phyloP scores from a whole-genome alignment of 345 rosid species.

The Adansonia digitata region DNA sequence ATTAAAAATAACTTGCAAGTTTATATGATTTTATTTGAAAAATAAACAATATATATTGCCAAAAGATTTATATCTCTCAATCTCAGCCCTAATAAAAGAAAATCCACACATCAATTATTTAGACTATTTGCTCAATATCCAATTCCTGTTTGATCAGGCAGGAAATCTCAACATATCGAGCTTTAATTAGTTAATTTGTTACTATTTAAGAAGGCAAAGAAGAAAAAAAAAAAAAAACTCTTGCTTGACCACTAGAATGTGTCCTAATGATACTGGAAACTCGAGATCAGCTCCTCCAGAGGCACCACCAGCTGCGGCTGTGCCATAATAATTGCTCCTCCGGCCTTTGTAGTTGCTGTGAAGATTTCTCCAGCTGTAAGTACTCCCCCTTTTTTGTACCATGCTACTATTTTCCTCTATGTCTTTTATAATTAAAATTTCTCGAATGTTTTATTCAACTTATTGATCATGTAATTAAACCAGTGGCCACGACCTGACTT shows the following conservation, averaged over 20 bases:
- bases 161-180: too few relatives aligned
- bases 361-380: constrained; percentile 18
- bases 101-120: too few relatives aligned
- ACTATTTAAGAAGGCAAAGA: too few relatives aligned
- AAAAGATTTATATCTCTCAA: too few relatives aligned
- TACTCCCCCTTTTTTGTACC: not conserved
- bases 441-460: not conserved
- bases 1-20: not conserved
- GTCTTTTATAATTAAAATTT: not conserved
- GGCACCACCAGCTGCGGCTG: not conserved
- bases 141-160: not conserved
- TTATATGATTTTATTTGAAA: not conserved
- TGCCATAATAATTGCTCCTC: not conserved
- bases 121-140: not conserved
- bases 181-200: too few relatives aligned
- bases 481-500: too few relatives aligned
- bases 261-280: not conserved
- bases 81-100: too few relatives aligned
- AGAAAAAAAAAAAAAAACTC: too few relatives aligned
- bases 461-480: not conserved
- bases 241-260: not conserved
- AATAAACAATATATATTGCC: not conserved
- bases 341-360: constrained; percentile 15
- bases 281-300: not conserved
- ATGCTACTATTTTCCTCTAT: not conserved